Base-by-base conservation (phyloP, 441 rosid species). In the Euphorbia corollata region DNA sequence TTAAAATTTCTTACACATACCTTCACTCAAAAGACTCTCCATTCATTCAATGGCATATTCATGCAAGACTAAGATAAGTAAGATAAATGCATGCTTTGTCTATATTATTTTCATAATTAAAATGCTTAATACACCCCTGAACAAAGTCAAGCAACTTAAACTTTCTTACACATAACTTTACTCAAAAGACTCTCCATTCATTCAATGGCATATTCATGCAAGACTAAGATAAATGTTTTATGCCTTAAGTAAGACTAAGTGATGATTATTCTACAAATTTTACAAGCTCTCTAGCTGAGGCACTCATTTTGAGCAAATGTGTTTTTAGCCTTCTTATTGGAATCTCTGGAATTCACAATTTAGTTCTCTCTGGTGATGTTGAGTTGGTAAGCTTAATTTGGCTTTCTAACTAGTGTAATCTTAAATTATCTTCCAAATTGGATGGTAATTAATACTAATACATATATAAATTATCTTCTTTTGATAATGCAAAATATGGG, bases 321-420 rank as follows among this genome's bases (percentile, higher is more conserved):
- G 64, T 0, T 11, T 6, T 16, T 24, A 45, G 22, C 54, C 56
- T 68, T 58, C 43, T 59, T 5, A 57, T 45, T 48, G 54, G 55
- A 16, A 57, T 68, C 41, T 58, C 71, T 18, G 7, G 47, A 23
- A 64, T 27, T 45, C 11, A 45, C 45, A 20, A 22, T 58, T 18
- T 68, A 30, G 15, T 9, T 2, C 47, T 68, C 45, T 8, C 12
- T 30, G 43, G 43, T 24, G 45, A 59, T 18, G 45, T 19, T 47
- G 36, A 45, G 63, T 5, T 0, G 71, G 71, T 68, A 59, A 22
- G 70, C 23, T 43, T 67, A 1, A 6, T 56, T 57, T 23, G 20
- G 15, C 19, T 67, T 39, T 24, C 47, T 65, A 13, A 18, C 8
- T 24, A 13, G 10, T 27, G n/a, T n/a, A n/a, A n/a, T n/a, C n/a